Evolutionary conservation across 2,329 filamentous ascomycete species (phyloP).

Genomic region (Calonectria pauciramosa): DNA sequence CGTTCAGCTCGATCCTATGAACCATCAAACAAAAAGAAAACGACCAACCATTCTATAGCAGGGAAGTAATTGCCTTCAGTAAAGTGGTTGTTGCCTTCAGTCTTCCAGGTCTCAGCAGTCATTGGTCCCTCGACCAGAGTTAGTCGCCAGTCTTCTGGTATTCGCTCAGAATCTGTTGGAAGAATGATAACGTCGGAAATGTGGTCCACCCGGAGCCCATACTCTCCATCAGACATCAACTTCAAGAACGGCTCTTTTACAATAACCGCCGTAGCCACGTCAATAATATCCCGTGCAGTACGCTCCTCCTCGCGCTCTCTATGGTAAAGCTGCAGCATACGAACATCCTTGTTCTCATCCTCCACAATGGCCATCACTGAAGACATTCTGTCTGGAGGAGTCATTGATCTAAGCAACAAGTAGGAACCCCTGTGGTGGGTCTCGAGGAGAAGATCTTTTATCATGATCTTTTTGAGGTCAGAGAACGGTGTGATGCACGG

Average conservation of each 20-base stretch:
- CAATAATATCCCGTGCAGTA: constrained; percentile 51
- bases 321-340: constrained; percentile 55
- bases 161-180: constrained; percentile 48
- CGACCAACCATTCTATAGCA: constrained; percentile 52
- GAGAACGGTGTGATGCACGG: neutral
- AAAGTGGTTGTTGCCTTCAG: constrained; percentile 53
- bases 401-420: constrained; percentile 36
- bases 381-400: constrained; percentile 31
- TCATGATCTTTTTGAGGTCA: constrained; percentile 13
- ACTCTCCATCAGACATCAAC: constrained; percentile 52
- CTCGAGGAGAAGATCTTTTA: constrained; percentile 29
- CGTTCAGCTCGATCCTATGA: neutral
- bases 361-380: constrained; percentile 51
- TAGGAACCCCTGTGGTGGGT: constrained; percentile 37
- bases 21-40: neutral
- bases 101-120: constrained; percentile 32
- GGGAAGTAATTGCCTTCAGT: constrained; percentile 42
- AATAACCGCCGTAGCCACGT: constrained; percentile 52
- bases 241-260: constrained; percentile 70
- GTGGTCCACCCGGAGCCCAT: constrained; percentile 66
- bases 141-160: constrained; percentile 56
- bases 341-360: constrained; percentile 54
- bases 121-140: neutral
- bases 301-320: constrained; percentile 54
- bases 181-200: constrained; percentile 61